Evolutionary conservation across 495 filamentous ascomycete genomes (phyloP).

Genomic region (Penicillium soppii): DNA sequence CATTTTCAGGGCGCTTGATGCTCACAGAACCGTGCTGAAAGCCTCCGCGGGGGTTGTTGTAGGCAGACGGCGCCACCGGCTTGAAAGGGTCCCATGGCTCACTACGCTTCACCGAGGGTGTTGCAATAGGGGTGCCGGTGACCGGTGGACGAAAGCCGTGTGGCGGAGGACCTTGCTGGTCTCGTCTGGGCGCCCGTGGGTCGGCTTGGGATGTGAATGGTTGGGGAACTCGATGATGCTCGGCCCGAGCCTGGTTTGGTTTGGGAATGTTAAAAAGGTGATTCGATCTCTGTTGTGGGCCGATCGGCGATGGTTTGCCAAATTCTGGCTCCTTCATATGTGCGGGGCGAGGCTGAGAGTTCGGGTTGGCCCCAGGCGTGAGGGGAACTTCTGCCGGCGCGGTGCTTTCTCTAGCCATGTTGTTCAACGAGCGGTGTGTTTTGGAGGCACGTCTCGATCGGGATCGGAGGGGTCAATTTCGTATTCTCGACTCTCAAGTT

Average conservation of each 20-base stretch:
- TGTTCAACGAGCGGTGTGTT: neutral
- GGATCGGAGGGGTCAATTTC: too few relatives aligned
- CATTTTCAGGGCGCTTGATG: conserved; percentile 47
- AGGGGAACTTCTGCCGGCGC: conserved; percentile 34
- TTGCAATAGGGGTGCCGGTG: conserved; percentile 12
- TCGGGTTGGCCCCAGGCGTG: conserved; percentile 29
- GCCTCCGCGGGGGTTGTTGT: conserved; percentile 33
- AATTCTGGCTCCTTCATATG: conserved; percentile 51
- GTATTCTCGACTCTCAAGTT: too few relatives aligned
- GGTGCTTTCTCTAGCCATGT: conserved; percentile 46
- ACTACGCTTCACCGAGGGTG: conserved; percentile 25
- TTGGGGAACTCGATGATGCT: conserved; percentile 44
- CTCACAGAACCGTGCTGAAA: conserved; percentile 30
- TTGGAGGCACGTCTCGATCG: neutral
- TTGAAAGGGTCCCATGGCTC: conserved; percentile 45
- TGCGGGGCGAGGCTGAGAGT: conserved; percentile 25
- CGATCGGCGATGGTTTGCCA: conserved; percentile 55
- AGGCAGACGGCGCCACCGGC: conserved; percentile 41
- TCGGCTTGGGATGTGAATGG: conserved; percentile 20
- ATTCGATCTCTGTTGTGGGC: conserved; percentile 42
- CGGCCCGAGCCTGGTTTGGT: conserved; percentile 41
- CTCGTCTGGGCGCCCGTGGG: conserved; percentile 10
- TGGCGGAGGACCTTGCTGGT: conserved; percentile 13
- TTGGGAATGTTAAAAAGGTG: conserved; percentile 55
- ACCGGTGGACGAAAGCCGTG: conserved; percentile 20